Evolutionary conservation across 148 eudicot genomes (phyloP).

Genomic region (Dianthus caryophyllus): DNA sequence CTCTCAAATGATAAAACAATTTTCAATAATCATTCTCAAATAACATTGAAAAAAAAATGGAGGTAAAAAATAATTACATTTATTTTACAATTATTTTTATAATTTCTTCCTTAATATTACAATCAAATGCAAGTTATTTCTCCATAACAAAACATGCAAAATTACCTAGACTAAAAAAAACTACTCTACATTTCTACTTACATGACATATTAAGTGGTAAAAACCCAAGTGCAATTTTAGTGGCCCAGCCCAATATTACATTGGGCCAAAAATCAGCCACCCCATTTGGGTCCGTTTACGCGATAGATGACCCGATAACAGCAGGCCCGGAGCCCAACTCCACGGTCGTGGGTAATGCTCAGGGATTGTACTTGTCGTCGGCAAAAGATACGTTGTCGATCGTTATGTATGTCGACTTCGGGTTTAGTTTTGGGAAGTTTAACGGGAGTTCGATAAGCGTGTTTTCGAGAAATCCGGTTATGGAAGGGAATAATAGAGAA

Average conservation of each 20-base stretch:
- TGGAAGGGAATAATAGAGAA: conserved; percentile 25
- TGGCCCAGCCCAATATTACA: conserved; percentile 42
- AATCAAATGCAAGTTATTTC: neutral
- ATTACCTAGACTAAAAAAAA: neutral
- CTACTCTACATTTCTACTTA: conserved; percentile 30
- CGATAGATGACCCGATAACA: conserved; percentile 30
- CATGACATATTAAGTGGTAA: conserved; percentile 21
- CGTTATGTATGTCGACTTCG: conserved; percentile 31
- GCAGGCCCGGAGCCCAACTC: conserved; percentile 29
- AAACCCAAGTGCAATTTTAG: conserved; percentile 13
- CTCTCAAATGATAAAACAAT: neutral
- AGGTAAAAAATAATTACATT: neutral
- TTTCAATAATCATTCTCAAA: neutral
- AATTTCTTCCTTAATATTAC: neutral
- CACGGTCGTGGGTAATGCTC: conserved; percentile 32
- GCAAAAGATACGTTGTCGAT: conserved; percentile 16
- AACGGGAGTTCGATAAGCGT: conserved; percentile 44
- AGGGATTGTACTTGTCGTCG: conserved; percentile 33
- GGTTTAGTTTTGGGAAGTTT: conserved; percentile 31
- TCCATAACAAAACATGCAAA: conserved; percentile 3
- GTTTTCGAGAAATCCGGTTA: conserved; percentile 19
- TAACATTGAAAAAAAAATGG: neutral
- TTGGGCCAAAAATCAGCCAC: conserved; percentile 8
- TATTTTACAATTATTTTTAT: neutral
- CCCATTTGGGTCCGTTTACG: conserved; percentile 17